Evolutionary conservation across 768 basidiomycete genomes (phyloP), one percentile per base, ranked within the genome.

Genomic region (Kondoa subrosea): DNA sequence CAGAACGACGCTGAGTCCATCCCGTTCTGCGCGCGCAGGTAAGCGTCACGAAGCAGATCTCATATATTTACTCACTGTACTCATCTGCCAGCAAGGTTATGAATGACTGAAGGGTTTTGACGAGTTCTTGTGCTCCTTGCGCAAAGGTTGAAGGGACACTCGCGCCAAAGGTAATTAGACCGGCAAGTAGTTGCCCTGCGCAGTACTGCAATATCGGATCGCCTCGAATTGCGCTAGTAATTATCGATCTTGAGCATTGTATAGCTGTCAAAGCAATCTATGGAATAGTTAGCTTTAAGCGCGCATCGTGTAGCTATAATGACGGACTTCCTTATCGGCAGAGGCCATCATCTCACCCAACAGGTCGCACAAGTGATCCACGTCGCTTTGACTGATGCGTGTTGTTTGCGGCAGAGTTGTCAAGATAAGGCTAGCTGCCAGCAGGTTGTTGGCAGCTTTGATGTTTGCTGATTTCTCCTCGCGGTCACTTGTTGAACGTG

Each of bases 371-470:
- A 84, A 82, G 71, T 90, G 88, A 73, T 93, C 92, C 30, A 95
- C 80, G 25, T 86, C 84, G 1, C 84, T 82, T 60, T 82, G 81
- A 59, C 89, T 85, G 33, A 95, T 77, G 75, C 83, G 83, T 21
- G 85, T 80, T 15, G 80, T 80, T 0, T 83, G 71, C 0, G 89
- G 88, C 1, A 91, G 78, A 27, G 86, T 83, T 0, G 92, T 93
- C 57, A 99, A 76, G 63, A 95, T 81, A 2, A 99, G 81, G 1
- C 91, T 91, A 0, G 86, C 81, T 0, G 89, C 88, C 15, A 97
- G 78, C 68, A 96, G 81, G 76, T 95, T 97, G 73, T 85, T 89
- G 78, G 90, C 92, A 76, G 88, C 81, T 79, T 96, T 96, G 76
- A 85, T 84, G 1, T 83, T 78, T 1, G 87, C 87, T 12, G 87